Percentiles rank a stretch among this genome's conserved stretches.
phyloP scores from a whole-genome alignment of 1,284 basidiomycete species.

The Moesziomyces globuligerus region DNA sequence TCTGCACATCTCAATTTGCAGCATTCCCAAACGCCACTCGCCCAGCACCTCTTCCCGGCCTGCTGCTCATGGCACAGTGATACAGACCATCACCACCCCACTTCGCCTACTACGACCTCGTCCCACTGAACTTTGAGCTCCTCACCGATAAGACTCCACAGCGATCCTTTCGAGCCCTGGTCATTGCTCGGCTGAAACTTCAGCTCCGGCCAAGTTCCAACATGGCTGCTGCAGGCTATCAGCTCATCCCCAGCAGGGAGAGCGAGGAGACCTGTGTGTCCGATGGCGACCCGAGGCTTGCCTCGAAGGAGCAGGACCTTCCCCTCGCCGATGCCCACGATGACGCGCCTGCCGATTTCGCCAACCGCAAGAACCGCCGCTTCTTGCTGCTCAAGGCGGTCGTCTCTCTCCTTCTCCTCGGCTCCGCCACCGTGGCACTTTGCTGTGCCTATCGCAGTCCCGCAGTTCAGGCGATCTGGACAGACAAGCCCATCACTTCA shows the following conservation, averaged over 20 bases:
- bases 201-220: conserved; percentile 7
- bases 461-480: conserved; percentile 3
- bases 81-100: too few species aligned
- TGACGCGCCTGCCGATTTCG: background rate
- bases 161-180: background rate
- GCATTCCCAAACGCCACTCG: too few species aligned
- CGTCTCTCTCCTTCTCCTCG: conserved; percentile 19
- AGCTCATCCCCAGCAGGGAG: conserved; percentile 28
- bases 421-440: conserved; percentile 10
- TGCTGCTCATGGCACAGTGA: too few species aligned
- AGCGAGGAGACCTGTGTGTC: conserved; percentile 37
- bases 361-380: conserved; percentile 1
- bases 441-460: conserved; percentile 21
- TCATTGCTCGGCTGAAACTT: background rate
- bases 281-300: conserved; percentile 4
- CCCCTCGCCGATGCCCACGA: background rate
- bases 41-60: too few species aligned
- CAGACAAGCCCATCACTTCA: conserved; percentile 1
- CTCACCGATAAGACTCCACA: too few species aligned
- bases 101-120: too few species aligned
- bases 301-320: conserved; percentile 4
- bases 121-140: too few species aligned
- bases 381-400: conserved; percentile 24
- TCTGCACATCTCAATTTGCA: too few species aligned
- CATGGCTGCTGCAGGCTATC: conserved; percentile 41